These are phyloP conservation scores for Ceratobasidium sp. DNA, from an alignment of 1,284 basidiomycete species.

Conservation along the genomic window DNA sequence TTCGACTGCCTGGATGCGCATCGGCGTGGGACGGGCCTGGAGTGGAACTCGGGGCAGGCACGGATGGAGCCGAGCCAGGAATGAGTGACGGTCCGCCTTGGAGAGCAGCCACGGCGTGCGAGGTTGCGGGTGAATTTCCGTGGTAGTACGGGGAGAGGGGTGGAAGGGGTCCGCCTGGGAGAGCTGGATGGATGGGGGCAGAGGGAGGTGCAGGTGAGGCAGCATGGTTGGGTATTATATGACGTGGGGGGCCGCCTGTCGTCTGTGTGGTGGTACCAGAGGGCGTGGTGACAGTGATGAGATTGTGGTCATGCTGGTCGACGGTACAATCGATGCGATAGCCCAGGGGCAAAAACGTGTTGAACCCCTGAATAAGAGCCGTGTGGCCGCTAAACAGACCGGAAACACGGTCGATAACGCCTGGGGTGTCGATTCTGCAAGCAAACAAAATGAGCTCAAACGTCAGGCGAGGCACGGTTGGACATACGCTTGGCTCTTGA, in stretches of 20 bases:
- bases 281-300: slow-evolving; percentile 95
- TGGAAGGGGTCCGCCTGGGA: slow-evolving; percentile 15
- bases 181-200: slow-evolving; percentile 41
- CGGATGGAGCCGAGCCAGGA: slow-evolving; percentile 36
- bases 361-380: slow-evolving; percentile 96
- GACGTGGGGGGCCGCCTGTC: slow-evolving; percentile 48
- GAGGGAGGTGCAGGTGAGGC: slow-evolving; percentile 43
- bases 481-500: slow-evolving; percentile 89
- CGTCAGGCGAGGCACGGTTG: slow-evolving; percentile 25
- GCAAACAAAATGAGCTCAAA: slow-evolving; percentile 4
- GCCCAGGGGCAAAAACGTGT: slow-evolving; percentile 96
- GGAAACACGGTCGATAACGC: slow-evolving; percentile 97
- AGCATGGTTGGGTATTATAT: slow-evolving; percentile 33
- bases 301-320: slow-evolving; percentile 70
- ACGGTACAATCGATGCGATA: slow-evolving; percentile 94
- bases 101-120: slow-evolving; percentile 41
- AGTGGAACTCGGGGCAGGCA: slow-evolving; percentile 23
- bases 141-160: slow-evolving; percentile 33
- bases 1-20: slow-evolving; percentile 40
- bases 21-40: slow-evolving; percentile 43
- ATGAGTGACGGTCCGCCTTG: slow-evolving; percentile 43
- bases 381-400: slow-evolving; percentile 94
- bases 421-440: slow-evolving; percentile 94
- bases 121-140: slow-evolving; percentile 42
- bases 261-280: slow-evolving; percentile 74